A percentile compares a stretch with the other conserved stretches of the same genome.
Conservation (phyloP, 257 asterid genomes). For the Rehmannia glutinosa region DNA sequence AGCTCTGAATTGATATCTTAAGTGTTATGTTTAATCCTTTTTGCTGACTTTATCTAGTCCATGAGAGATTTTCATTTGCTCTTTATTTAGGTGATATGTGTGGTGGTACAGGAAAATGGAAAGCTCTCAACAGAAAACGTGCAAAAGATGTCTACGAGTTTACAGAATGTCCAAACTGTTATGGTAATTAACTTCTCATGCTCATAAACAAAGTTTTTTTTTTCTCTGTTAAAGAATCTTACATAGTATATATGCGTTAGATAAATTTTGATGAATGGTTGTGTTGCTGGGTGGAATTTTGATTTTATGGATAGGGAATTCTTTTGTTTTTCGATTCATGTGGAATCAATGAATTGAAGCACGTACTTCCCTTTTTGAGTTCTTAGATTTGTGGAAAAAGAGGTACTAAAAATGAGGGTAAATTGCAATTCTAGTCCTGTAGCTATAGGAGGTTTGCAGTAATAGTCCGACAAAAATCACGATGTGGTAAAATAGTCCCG, state of each 20-base stretch:
- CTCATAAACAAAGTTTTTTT: not conserved
- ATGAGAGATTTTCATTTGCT: slow-evolving; percentile 36
- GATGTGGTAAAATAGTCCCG: no score
- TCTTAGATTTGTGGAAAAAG: not conserved
- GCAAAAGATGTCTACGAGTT: slow-evolving; percentile 96
- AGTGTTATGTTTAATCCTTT: not conserved
- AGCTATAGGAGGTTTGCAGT: no score
- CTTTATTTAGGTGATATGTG: slow-evolving; percentile 98
- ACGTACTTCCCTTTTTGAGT: not conserved
- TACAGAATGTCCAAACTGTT: slow-evolving; percentile 98
- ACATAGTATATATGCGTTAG: not conserved
- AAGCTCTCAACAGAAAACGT: slow-evolving; percentile 91
- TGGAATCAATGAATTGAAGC: not conserved
- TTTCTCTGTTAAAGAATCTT: not conserved
- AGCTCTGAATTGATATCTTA: not conserved
- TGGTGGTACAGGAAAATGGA: slow-evolving; percentile 99
- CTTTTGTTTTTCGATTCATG: not conserved
- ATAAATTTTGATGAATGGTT: not conserved
- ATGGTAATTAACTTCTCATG: slow-evolving; percentile 45
- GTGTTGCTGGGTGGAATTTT: no score
- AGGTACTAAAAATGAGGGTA: not conserved
- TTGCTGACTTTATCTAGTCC: slow-evolving; percentile 13
- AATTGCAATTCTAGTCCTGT: no score
- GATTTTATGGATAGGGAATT: not conserved
- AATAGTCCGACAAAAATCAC: no score